Evolutionary conservation across 2,329 filamentous ascomycete species (phyloP).

Genomic region (Plenodomus biglobosus): DNA sequence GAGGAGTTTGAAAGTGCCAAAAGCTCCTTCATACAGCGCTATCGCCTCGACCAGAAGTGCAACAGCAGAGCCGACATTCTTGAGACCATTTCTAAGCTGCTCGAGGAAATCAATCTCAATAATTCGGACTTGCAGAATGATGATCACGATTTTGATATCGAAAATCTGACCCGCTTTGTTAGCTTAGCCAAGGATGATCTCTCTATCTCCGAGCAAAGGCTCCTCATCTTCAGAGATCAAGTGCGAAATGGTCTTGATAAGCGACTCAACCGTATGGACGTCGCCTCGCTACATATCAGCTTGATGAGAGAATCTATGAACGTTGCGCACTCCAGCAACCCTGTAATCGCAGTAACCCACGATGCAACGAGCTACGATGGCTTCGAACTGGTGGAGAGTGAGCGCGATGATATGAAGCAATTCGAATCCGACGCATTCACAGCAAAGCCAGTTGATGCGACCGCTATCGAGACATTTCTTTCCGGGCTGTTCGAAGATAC

Average conservation of each 20-base stretch:
- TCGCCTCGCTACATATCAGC: slow-evolving; percentile 58
- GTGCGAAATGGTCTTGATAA: slow-evolving; percentile 52
- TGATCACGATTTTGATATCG: slow-evolving; percentile 28
- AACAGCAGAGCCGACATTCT: slow-evolving; percentile 22
- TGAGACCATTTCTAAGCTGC: slow-evolving; percentile 39
- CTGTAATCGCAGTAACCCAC: slow-evolving; percentile 12
- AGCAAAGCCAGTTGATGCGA: slow-evolving; percentile 16
- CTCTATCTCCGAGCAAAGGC: slow-evolving; percentile 52
- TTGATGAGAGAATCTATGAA: slow-evolving; percentile 47
- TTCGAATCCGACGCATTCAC: slow-evolving; percentile 27
- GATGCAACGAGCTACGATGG: slow-evolving; percentile 35
- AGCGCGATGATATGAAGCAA: slow-evolving; percentile 55
- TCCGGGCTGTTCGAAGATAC: slow-evolving; percentile 12
- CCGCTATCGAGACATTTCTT: slow-evolving; percentile 26
- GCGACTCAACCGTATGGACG: slow-evolving; percentile 58
- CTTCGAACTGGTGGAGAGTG: slow-evolving; percentile 55
- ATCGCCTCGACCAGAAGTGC: slow-evolving; percentile 38
- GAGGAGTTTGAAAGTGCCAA: slow-evolving; percentile 58
- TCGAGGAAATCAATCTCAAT: slow-evolving; percentile 43
- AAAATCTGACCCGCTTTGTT: slow-evolving; percentile 55
- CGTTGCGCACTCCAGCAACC: slow-evolving; percentile 32
- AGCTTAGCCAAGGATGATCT: slow-evolving; percentile 57
- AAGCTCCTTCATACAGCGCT: slow-evolving; percentile 52
- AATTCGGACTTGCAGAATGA: slow-evolving; percentile 34
- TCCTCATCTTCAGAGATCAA: slow-evolving; percentile 52